These are phyloP conservation scores for Bocquillonia castaneifolia DNA, from an alignment of 441 rosid genomes.

Conservation along the genomic window DNA sequence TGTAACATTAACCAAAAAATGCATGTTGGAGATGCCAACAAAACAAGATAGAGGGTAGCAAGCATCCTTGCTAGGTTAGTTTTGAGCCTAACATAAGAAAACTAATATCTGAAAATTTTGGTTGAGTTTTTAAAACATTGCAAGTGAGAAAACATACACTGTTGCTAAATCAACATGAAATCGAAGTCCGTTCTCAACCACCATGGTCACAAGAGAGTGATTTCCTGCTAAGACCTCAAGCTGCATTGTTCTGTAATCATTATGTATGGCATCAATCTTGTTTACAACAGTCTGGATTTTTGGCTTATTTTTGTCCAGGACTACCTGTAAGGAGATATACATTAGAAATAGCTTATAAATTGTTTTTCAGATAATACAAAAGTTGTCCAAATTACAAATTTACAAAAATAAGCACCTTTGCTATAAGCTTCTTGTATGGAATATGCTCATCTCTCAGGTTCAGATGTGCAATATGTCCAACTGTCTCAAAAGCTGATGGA, in stretches of 20 bases:
- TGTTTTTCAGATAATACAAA: constrained; percentile 12
- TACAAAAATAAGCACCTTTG: constrained; percentile 48
- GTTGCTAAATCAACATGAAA: constrained; percentile 80
- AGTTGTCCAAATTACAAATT: constrained; percentile 7
- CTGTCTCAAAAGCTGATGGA: constrained; percentile 84
- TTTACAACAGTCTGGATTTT: constrained; percentile 88
- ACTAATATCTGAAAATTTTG: constrained; percentile 1
- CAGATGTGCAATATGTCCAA: constrained; percentile 84
- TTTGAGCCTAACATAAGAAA: not conserved
- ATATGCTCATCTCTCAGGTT: constrained; percentile 75
- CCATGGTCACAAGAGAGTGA: constrained; percentile 73
- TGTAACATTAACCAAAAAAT: not conserved
- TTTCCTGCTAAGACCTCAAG: constrained; percentile 94
- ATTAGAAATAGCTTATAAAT: constrained; percentile 8
- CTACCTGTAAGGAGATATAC: constrained; percentile 46
- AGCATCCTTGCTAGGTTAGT: not conserved
- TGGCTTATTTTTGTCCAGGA: constrained; percentile 82
- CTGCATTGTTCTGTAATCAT: constrained; percentile 91
- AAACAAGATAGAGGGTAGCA: not conserved
- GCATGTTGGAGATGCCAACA: not conserved
- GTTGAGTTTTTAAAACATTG: constrained; percentile 13
- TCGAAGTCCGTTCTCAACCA: constrained; percentile 80
- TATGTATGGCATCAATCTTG: constrained; percentile 72
- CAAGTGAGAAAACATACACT: constrained; percentile 49
- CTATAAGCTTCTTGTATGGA: constrained; percentile 63